These are phyloP conservation scores for Fusarium sp. DNA, from an alignment of 2,329 filamentous ascomycete species.

Conservation along the genomic window DNA sequence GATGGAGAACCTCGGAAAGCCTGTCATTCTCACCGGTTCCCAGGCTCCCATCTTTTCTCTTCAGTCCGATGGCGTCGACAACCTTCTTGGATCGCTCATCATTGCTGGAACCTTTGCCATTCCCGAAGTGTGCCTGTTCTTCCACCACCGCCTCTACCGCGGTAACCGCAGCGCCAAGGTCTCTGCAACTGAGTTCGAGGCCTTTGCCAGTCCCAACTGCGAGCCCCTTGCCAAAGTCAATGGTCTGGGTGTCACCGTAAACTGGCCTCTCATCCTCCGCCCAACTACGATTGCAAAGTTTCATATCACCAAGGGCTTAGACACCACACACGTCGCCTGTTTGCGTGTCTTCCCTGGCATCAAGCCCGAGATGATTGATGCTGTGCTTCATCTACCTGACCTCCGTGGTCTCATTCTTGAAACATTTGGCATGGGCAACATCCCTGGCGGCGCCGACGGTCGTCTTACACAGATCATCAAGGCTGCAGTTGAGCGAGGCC, in stretches of 20 bases:
- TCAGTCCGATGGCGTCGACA: conserved; percentile 92
- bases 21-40: conserved; percentile 86
- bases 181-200: conserved; percentile 86
- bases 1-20: conserved; percentile 90
- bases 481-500: conserved; percentile 81
- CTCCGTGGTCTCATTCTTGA: conserved; percentile 87
- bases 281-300: conserved; percentile 82
- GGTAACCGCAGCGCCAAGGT: conserved; percentile 92
- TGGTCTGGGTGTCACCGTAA: conserved; percentile 82
- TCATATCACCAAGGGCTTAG: conserved; percentile 77
- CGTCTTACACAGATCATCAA: conserved; percentile 82
- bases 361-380: conserved; percentile 91
- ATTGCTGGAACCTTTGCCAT: conserved; percentile 94
- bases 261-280: conserved; percentile 82
- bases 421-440: conserved; percentile 94
- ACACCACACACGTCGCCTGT: conserved; percentile 90
- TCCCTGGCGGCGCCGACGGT: conserved; percentile 84
- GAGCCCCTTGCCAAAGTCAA: conserved; percentile 85
- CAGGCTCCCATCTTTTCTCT: conserved; percentile 90
- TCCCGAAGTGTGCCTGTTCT: conserved; percentile 93
- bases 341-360: conserved; percentile 93
- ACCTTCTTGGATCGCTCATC: conserved; percentile 87
- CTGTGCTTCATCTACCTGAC: conserved; percentile 80
- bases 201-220: conserved; percentile 90
- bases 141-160: conserved; percentile 90